Conservation (phyloP, 768 basidiomycete species). For the Amanita rimosa region DNA sequence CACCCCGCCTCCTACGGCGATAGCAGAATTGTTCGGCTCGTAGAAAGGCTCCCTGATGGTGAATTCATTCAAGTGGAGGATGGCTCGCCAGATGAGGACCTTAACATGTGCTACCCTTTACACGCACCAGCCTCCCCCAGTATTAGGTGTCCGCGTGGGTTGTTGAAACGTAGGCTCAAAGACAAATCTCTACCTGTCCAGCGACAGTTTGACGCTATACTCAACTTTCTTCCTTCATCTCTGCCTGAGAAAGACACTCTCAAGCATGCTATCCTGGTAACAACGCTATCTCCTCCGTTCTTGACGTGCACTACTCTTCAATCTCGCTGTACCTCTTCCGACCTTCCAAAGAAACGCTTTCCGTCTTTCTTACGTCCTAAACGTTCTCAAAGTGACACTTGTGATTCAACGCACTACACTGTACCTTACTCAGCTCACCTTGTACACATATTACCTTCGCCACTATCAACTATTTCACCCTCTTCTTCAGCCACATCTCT, state of each 20-base stretch:
- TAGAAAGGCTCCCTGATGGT: slow-evolving; percentile 19
- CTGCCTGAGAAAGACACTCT: slow-evolving; percentile 30
- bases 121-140: background rate
- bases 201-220: slow-evolving; percentile 27
- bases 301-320: slow-evolving; percentile 8
- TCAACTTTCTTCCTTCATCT: slow-evolving; percentile 30
- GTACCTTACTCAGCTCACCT: slow-evolving; percentile 3
- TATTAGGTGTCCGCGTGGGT: background rate
- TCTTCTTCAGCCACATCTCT: background rate
- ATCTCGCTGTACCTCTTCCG: background rate
- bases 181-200: slow-evolving; percentile 1
- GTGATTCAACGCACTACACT: background rate
- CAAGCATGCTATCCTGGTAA: slow-evolving; percentile 33
- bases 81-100: slow-evolving; percentile 3
- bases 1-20: background rate
- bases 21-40: slow-evolving; percentile 20
- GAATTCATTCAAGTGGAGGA: slow-evolving; percentile 22
- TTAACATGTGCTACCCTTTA: slow-evolving; percentile 2
- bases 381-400: background rate
- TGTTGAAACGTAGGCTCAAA: background rate
- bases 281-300: slow-evolving; percentile 27
- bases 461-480: background rate
- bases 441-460: slow-evolving; percentile 7
- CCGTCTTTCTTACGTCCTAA: slow-evolving; percentile 4
- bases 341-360: slow-evolving; percentile 3